Evolutionary conservation across 805 yeast species (phyloP).

Genomic region (Candida jianshihensis): DNA sequence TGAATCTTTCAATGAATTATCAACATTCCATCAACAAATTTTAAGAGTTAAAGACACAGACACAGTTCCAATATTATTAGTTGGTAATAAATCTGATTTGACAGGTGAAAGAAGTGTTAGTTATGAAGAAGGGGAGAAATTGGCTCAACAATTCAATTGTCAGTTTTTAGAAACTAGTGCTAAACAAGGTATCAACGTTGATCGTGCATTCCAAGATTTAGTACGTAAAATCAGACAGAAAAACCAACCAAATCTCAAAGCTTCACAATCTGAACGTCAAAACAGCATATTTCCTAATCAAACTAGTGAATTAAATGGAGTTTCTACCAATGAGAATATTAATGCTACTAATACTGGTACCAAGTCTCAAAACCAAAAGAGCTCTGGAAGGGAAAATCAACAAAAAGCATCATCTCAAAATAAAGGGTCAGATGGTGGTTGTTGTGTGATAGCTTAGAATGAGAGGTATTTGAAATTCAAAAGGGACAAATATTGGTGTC

Average conservation of each 20-base stretch:
- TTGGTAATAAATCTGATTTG: constrained; percentile 73
- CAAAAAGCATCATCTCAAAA: not conserved
- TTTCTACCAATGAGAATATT: not conserved
- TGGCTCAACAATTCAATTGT: constrained; percentile 60
- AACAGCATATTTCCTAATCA: not conserved
- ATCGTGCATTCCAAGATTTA: constrained; percentile 68
- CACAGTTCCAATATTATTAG: constrained; percentile 70
- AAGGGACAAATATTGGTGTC: not conserved
- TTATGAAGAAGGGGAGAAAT: constrained; percentile 51
- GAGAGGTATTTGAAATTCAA: too few species aligned
- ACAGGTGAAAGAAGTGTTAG: constrained; percentile 72
- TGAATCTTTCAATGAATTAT: constrained; percentile 77
- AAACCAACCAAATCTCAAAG: constrained; percentile 2
- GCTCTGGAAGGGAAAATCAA: too few species aligned
- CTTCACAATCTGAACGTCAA: not conserved
- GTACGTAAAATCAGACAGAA: constrained; percentile 46
- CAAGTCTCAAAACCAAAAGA: too few species aligned
- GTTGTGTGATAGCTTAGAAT: constrained; percentile 25
- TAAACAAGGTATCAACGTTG: constrained; percentile 84
- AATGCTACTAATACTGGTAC: not conserved
- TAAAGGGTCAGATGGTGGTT: constrained; percentile 26
- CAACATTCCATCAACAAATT: constrained; percentile 74
- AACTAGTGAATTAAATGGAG: not conserved
- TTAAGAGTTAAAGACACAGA: constrained; percentile 70
- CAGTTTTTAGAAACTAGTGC: constrained; percentile 91